Conservation (phyloP, 2,329 filamentous ascomycete species). For the Trichoderma sp. region DNA sequence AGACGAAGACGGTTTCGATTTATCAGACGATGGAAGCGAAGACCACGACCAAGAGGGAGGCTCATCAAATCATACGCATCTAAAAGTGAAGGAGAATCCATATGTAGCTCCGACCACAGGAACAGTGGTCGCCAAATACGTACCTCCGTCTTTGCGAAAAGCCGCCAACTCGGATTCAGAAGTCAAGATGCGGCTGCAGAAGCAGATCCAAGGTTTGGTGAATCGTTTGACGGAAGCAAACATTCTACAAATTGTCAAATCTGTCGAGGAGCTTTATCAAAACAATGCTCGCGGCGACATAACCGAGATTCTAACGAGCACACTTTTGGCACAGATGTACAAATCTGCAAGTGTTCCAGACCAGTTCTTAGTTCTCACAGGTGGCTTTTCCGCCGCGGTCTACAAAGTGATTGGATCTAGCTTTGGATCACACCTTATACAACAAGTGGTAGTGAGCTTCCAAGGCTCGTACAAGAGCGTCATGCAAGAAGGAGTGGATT, state of each 20-base stretch:
- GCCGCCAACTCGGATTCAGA: slow-evolving; percentile 67
- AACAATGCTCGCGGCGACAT: slow-evolving; percentile 86
- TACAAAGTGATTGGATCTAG: slow-evolving; percentile 88
- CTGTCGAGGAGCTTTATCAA: slow-evolving; percentile 82
- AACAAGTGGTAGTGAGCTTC: slow-evolving; percentile 76
- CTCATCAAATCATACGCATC: slow-evolving; percentile 42
- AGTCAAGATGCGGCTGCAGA: slow-evolving; percentile 67
- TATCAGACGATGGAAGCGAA: slow-evolving; percentile 37
- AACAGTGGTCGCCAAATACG: slow-evolving; percentile 69
- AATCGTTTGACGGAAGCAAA: slow-evolving; percentile 94
- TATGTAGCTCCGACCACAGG: slow-evolving; percentile 73
- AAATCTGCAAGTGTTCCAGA: slow-evolving; percentile 80
- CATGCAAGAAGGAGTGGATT: slow-evolving; percentile 47
- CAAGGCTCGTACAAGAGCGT: slow-evolving; percentile 63
- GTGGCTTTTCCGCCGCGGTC: slow-evolving; percentile 84
- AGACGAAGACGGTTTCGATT: slow-evolving; percentile 36
- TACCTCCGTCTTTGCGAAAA: slow-evolving; percentile 81
- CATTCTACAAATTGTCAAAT: slow-evolving; percentile 78
- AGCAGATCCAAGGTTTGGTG: slow-evolving; percentile 84
- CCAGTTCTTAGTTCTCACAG: slow-evolving; percentile 87
- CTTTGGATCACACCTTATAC: slow-evolving; percentile 85
- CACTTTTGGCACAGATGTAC: slow-evolving; percentile 77
- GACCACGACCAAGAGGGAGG: slow-evolving; percentile 37
- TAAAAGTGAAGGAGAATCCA: slow-evolving; percentile 75
- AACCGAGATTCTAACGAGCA: slow-evolving; percentile 76